phyloP scores from a whole-genome alignment of 306 rosid species.

The Biancaea sappan region DNA sequence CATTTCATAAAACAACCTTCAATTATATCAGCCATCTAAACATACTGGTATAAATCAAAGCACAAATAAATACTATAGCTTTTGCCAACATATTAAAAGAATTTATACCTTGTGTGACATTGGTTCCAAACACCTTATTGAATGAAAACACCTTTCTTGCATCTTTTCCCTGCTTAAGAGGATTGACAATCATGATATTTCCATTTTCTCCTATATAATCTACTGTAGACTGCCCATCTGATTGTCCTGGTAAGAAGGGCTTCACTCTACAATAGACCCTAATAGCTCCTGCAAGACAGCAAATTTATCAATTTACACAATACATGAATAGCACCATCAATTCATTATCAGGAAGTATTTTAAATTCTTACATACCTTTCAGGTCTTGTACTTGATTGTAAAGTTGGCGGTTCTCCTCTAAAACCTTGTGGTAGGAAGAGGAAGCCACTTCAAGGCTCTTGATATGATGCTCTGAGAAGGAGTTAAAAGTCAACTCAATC shows the following conservation, averaged over 20 bases:
- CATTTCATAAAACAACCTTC: not conserved
- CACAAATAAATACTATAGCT: not conserved
- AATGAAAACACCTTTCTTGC: constrained; percentile 86
- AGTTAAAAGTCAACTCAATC: constrained; percentile 28
- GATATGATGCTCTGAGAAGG: constrained; percentile 64
- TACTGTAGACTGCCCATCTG: constrained; percentile 71
- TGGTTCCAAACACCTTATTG: constrained; percentile 85
- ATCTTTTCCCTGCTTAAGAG: constrained; percentile 85
- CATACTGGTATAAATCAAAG: constrained; percentile 1
- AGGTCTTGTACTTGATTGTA: constrained; percentile 97
- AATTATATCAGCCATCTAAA: not conserved
- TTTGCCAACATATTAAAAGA: not conserved
- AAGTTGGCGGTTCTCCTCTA: constrained; percentile 83
- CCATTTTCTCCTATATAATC: constrained; percentile 97
- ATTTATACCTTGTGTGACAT: constrained; percentile 83
- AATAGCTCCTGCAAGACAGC: constrained; percentile 68
- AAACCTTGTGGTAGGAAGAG: constrained; percentile 78
- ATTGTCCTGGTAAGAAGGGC: constrained; percentile 75
- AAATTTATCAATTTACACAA: constrained; percentile 6
- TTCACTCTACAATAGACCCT: constrained; percentile 97
- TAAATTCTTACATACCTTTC: constrained; percentile 61
- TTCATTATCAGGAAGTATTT: constrained; percentile 10
- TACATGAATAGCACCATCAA: constrained; percentile 16
- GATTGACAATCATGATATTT: constrained; percentile 87
- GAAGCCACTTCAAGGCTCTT: constrained; percentile 77